Evolutionary conservation across 345 rosid species (phyloP).

Genomic region (Camelina sativa): DNA sequence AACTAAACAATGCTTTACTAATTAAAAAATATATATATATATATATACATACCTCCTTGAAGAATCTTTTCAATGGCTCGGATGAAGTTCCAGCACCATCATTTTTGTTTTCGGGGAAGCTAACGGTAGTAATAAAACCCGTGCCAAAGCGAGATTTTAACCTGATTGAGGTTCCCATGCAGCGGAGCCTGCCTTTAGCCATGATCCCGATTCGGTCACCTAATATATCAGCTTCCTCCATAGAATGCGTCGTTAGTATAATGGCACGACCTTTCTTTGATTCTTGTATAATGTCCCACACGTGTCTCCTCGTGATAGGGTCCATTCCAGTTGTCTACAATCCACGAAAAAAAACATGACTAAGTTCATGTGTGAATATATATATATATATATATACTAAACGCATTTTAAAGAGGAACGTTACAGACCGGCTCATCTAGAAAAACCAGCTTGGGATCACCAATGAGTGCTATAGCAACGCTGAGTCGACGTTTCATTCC

Average conservation of each 20-base stretch:
- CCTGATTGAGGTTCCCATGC: constrained; percentile 89
- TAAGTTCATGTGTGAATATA: background rate
- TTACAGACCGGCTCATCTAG: constrained; percentile 83
- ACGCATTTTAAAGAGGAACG: background rate
- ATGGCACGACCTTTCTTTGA: constrained; percentile 89
- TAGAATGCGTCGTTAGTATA: constrained; percentile 88
- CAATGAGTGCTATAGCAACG: constrained; percentile 87
- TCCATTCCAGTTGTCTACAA: constrained; percentile 91
- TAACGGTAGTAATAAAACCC: constrained; percentile 78
- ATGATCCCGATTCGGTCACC: constrained; percentile 92
- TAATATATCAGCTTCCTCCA: constrained; percentile 95
- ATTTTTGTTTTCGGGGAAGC: constrained; percentile 57
- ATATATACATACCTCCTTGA: constrained; percentile 54
- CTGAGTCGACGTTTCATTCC: constrained; percentile 97
- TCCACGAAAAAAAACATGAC: constrained; percentile 7
- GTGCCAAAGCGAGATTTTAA: constrained; percentile 90
- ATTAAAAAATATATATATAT: background rate
- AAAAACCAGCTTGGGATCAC: constrained; percentile 83
- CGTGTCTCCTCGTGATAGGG: constrained; percentile 94
- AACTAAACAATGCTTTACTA: background rate
- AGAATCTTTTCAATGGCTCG: constrained; percentile 67
- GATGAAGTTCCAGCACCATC: constrained; percentile 37
- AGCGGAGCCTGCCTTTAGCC: constrained; percentile 93
- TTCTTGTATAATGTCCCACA: constrained; percentile 87
- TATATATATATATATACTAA: background rate